A percentile compares a stretch with the other conserved stretches of the same genome.
Evolutionary conservation across 768 basidiomycete genomes (phyloP).

Genomic region (Tulasnella sp.): DNA sequence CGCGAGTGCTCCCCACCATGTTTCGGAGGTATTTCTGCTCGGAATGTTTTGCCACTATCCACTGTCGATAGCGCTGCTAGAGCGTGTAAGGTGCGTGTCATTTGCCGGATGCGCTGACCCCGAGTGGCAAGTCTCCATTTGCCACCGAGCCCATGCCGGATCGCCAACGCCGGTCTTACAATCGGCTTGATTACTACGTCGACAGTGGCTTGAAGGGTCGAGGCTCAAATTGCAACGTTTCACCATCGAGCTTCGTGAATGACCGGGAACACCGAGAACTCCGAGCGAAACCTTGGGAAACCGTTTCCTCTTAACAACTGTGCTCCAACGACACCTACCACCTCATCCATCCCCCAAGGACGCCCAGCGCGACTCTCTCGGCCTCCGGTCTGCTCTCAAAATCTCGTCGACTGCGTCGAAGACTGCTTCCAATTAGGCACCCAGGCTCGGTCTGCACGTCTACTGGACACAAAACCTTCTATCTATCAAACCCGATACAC

Average conservation of each 20-base stretch:
- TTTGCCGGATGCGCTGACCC: not conserved
- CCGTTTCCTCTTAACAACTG: slow-evolving; percentile 5
- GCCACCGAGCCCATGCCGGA: too few species aligned
- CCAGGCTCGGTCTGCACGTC: not conserved
- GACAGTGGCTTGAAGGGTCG: not conserved
- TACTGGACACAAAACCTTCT: not conserved
- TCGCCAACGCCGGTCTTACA: too few species aligned
- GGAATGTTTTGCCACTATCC: not conserved
- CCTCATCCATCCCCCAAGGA: not conserved
- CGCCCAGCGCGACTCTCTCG: not conserved
- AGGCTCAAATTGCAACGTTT: not conserved
- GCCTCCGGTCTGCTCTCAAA: not conserved
- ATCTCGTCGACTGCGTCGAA: not conserved
- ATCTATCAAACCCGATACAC: not conserved
- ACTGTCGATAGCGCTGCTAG: not conserved
- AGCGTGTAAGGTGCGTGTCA: not conserved
- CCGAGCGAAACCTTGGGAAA: slow-evolving; percentile 7
- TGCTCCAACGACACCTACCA: slow-evolving; percentile 3
- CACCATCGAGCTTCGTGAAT: not conserved
- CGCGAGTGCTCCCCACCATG: not conserved
- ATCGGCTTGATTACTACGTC: not conserved
- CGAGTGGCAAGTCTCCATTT: not conserved
- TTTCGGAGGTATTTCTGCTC: not conserved
- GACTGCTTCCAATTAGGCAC: not conserved
- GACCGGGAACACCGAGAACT: not conserved